phyloP scores from a whole-genome alignment of 306 rosid genomes.

The Sicyos edulis region DNA sequence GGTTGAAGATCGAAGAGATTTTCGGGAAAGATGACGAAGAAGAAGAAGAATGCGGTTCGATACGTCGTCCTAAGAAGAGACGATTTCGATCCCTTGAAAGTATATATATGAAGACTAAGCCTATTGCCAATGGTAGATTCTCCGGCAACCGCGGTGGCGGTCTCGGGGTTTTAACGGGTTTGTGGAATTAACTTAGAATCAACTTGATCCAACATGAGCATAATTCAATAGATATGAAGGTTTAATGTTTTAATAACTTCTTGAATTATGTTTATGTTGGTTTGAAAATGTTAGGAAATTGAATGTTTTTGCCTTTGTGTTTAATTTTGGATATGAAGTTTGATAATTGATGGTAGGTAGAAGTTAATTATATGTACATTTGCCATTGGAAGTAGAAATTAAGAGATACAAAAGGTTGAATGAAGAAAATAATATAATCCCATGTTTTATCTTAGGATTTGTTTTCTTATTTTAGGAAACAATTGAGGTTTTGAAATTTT shows the following conservation, averaged over 20 bases:
- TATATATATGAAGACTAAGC: slow-evolving; percentile 38
- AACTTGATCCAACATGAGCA: background rate
- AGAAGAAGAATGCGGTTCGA: slow-evolving; percentile 16
- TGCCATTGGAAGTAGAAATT: background rate
- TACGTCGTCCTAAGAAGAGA: slow-evolving; percentile 28
- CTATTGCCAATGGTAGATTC: slow-evolving; percentile 12
- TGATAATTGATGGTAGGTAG: background rate
- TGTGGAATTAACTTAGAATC: background rate
- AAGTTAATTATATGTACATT: background rate
- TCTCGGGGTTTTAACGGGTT: background rate
- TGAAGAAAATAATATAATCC: background rate
- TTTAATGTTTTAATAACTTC: background rate
- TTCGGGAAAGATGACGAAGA: slow-evolving; percentile 44
- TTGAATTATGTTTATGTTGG: background rate
- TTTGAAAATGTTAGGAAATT: too few relatives aligned
- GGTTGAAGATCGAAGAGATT: slow-evolving; percentile 39
- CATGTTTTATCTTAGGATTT: background rate
- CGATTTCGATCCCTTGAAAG: slow-evolving; percentile 41
- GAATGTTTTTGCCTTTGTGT: background rate
- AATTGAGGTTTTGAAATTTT: too few relatives aligned
- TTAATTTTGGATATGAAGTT: background rate
- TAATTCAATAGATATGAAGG: background rate
- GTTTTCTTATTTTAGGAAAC: too few relatives aligned
- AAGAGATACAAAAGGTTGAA: background rate
- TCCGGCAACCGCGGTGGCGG: background rate